Evolutionary conservation across 2,329 filamentous ascomycete genomes (phyloP), one percentile per base, ranked within the genome.

Genomic region (Xylariaceae sp.): DNA sequence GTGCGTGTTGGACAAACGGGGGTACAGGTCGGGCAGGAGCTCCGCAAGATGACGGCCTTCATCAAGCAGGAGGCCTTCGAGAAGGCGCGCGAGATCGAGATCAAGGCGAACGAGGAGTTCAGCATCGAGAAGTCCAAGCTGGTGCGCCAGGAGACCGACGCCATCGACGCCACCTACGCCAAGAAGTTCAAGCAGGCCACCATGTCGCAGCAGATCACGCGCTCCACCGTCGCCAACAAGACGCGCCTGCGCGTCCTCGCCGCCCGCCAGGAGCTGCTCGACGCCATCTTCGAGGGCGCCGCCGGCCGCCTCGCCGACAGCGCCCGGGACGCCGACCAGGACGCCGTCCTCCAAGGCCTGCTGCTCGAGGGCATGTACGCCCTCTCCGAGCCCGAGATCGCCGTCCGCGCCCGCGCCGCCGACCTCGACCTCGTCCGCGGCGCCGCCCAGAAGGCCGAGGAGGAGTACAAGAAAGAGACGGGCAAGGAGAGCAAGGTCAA

Each of bases 31-130:
- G 81, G 85, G 67, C 81, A 86, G 67, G 92, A 98, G 79, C 85
- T 98, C 67, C 89, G 86, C 75, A 98, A 98, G 78, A 98, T 98
- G 92, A 96, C 92, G 40, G 90, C 89, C 59, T 98, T 98, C 77
- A 98, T 98, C 79, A 86, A 88, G 64, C 92, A 96, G 69, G 92
- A 98, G 70, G 92, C 92, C 39, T 77, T 83, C 56, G 92, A 98
- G 62, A 98, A 98, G 68, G 88, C 88, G 53, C 84, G 84, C 59
- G 92, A 98, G 67, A 96, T 98, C 64, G 79, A 92, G 58, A 83
- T 96, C 68, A 96, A 96, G 68, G 92, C 92, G 63, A 89, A 96
- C 70, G 88, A 96, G 65, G 92, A 98, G 65, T 96, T 96, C 66
- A 85, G 87, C 59, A 96, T 95, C 60, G 92, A 98, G 62, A 98